A percentile compares a stretch with the other conserved stretches of the same genome.
Evolutionary conservation across 257 asterid species (phyloP).

Genomic region (Solanum rostratum): DNA sequence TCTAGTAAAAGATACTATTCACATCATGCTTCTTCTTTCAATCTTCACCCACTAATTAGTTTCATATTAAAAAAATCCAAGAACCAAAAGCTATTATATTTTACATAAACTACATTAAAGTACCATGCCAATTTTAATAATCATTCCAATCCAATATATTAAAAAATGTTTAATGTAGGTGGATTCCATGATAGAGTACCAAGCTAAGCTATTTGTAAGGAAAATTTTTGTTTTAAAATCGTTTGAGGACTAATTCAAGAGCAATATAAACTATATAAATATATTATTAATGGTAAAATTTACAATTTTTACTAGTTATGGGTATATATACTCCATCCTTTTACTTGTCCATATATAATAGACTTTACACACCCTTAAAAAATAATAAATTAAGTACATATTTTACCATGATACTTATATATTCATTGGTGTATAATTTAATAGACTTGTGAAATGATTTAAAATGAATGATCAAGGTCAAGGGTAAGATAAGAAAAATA

Average conservation of each 20-base stretch:
- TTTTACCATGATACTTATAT: too few relatives aligned
- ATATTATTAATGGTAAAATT: not conserved
- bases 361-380: too few relatives aligned
- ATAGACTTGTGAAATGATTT: not conserved
- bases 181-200: not conserved
- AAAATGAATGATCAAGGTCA: not conserved
- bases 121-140: not conserved
- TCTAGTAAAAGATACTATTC: not conserved
- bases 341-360: not conserved
- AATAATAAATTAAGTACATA: too few relatives aligned
- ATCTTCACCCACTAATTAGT: not conserved
- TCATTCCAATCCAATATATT: not conserved
- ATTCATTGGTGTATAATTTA: too few relatives aligned
- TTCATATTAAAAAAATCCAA: not conserved
- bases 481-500: not conserved
- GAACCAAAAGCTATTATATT: not conserved
- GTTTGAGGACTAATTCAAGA: not conserved
- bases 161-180: not conserved
- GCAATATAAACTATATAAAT: not conserved
- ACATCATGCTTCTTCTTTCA: not conserved
- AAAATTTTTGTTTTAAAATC: not conserved
- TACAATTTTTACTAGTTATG: not conserved
- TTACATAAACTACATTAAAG: not conserved
- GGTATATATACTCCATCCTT: not conserved
- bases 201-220: not conserved